Percentiles rank a stretch among this genome's conserved stretches.
phyloP scores from a whole-genome alignment of 495 filamentous ascomycete genomes.

The Oidiodendron maius region DNA sequence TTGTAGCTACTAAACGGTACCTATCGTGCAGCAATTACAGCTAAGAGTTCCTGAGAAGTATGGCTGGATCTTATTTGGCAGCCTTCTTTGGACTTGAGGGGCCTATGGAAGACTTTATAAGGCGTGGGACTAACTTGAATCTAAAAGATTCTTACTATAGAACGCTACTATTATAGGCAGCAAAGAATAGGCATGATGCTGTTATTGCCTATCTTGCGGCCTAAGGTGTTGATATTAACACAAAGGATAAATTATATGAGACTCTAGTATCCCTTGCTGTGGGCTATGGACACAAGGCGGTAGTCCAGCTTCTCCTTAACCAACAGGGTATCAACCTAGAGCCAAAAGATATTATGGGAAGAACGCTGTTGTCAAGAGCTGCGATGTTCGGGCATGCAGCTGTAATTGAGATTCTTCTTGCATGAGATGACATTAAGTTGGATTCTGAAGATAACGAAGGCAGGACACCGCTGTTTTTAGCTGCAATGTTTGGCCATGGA shows the following conservation, averaged over 20 bases:
- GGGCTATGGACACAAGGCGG: too few relatives aligned
- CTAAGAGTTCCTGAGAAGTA: constrained; percentile 2
- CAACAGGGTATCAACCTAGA: too few relatives aligned
- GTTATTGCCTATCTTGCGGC: too few relatives aligned
- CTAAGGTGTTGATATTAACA: too few relatives aligned
- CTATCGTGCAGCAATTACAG: background rate
- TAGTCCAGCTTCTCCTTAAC: too few relatives aligned
- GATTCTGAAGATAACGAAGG: background rate
- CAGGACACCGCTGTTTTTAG: constrained; percentile 14
- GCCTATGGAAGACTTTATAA: background rate
- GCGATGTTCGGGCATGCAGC: constrained; percentile 1
- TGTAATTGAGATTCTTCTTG: constrained; percentile 6
- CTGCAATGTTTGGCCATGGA: constrained; percentile 32
- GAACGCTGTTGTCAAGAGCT: too few relatives aligned
- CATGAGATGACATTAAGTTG: background rate
- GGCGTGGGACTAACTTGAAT: background rate
- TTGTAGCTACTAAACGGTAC: constrained; percentile 2
- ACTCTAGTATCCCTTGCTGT: too few relatives aligned
- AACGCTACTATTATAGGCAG: constrained; percentile 29
- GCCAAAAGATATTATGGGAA: too few relatives aligned
- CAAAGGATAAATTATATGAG: too few relatives aligned
- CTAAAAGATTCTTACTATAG: constrained; percentile 9
- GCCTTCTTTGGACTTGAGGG: constrained; percentile 11
- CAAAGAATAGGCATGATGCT: too few relatives aligned
- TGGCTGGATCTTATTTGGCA: constrained; percentile 17